Base-by-base conservation (phyloP, 1,139 yeast genomes). In the Geotrichum cucujoidarum region DNA sequence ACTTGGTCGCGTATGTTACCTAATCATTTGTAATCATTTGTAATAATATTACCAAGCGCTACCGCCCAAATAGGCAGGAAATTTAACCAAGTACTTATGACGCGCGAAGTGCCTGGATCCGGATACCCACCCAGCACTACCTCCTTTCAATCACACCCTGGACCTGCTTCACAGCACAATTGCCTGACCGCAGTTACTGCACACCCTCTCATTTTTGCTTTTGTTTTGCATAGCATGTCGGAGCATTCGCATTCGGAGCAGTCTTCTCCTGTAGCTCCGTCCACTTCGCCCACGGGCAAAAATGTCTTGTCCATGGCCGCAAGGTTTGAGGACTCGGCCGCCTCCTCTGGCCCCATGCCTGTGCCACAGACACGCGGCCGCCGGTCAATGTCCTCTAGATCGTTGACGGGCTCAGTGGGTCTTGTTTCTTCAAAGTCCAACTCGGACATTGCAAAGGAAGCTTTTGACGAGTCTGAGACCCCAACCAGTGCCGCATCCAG, bases 261-360 rank as follows among this genome's bases (percentile, higher is more conserved):
- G 27, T 24, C 27, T 10, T 24, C 27, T 10, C 27, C 27, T 6
- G 27, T 10, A 10, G 27, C 27, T 6, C 10, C 27, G 6, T 24
- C 27, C 27, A 10, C 6, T 24, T 24, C 27, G 8, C 27, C 10
- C 10, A 6, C 27, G 6, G 33, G 33, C 22, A 41, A 41, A 33
- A 33, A 33, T 11, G 45, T 41, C 16, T 31, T 41, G 13, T 33
- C 45, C 4, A 22, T 41, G 39, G 45, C 45, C 16, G 45, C 45
- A 11, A 33, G 22, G 10, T 41, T 41, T 25, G 45, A 41, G 32
- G 45, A 34, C 25, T 33, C 45, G 6, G n/a, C 45, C 5, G n/a
- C 21, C 39, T 11, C 39, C 39, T 3, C 39, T 25, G n/a, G 21
- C 7, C 40, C n/a, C 6, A 7, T 21, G 33, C 17, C 17, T n/a